Evolutionary conservation across 2,329 filamentous ascomycete species (phyloP).

Genomic region (Fusarium sp.): DNA sequence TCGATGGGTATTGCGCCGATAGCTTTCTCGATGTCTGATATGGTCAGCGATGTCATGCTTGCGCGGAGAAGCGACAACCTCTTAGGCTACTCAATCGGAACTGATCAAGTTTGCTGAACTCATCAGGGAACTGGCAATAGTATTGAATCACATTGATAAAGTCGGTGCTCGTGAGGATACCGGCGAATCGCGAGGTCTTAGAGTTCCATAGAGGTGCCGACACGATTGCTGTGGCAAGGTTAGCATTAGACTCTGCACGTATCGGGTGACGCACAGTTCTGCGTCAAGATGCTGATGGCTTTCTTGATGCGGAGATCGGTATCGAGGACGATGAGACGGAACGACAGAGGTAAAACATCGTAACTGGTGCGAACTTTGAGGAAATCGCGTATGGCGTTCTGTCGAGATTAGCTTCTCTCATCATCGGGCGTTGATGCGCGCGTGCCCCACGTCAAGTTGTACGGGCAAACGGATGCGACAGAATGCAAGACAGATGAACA

Average conservation of each 20-base stretch:
- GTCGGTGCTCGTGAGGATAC: slow-evolving; percentile 92
- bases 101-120: slow-evolving; percentile 88
- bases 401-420: slow-evolving; percentile 31
- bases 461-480: slow-evolving; percentile 27
- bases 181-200: slow-evolving; percentile 89
- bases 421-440: slow-evolving; percentile 9
- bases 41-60: slow-evolving; percentile 31
- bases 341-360: slow-evolving; percentile 95
- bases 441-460: slow-evolving; percentile 31
- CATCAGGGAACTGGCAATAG: slow-evolving; percentile 96
- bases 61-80: slow-evolving; percentile 60
- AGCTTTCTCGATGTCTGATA: slow-evolving; percentile 88
- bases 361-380: slow-evolving; percentile 96
- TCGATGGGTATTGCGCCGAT: slow-evolving; percentile 92
- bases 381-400: slow-evolving; percentile 94
- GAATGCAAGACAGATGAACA: slow-evolving; percentile 46
- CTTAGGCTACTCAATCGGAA: slow-evolving; percentile 91
- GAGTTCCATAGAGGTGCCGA: slow-evolving; percentile 98
- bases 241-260: slow-evolving; percentile 20
- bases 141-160: slow-evolving; percentile 99
- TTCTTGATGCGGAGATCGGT: slow-evolving; percentile 96
- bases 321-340: slow-evolving; percentile 94
- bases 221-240: slow-evolving; percentile 77
- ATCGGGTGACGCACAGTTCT: slow-evolving; percentile 75
- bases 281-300: slow-evolving; percentile 92